Evolutionary conservation across 2,329 filamentous ascomycete genomes (phyloP).

Genomic region (Trichoderma sp.): DNA sequence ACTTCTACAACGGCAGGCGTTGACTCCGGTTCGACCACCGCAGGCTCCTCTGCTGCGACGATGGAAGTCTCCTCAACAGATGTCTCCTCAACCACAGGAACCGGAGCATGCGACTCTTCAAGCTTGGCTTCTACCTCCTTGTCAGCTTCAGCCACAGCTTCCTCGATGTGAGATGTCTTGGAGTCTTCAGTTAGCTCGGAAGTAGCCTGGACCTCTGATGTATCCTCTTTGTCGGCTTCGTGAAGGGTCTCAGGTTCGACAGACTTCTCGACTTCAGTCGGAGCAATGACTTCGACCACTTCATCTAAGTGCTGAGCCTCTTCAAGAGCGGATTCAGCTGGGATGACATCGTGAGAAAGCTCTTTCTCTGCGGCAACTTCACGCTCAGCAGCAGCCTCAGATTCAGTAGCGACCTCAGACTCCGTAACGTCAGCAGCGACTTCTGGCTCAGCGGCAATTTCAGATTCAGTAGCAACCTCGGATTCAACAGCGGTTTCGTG

Average conservation of each 20-base stretch:
- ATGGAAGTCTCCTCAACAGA: slow-evolving; percentile 23
- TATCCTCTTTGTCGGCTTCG: background rate
- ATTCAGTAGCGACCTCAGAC: background rate
- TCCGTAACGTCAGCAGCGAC: slow-evolving; percentile 1
- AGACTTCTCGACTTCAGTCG: slow-evolving; percentile 21
- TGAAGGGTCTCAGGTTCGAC: background rate
- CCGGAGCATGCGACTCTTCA: slow-evolving; percentile 1
- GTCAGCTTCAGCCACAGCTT: background rate
- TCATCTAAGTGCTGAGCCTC: slow-evolving; percentile 10
- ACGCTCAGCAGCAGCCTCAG: background rate
- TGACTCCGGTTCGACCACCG: slow-evolving; percentile 1
- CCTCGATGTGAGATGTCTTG: slow-evolving; percentile 11
- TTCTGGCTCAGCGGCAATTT: background rate
- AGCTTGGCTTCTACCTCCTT: slow-evolving; percentile 9
- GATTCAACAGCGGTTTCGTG: slow-evolving; percentile 10
- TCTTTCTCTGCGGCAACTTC: slow-evolving; percentile 6
- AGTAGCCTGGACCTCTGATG: slow-evolving; percentile 7
- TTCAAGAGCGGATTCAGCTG: slow-evolving; percentile 8
- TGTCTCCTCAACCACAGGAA: slow-evolving; percentile 9
- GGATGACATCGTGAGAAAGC: background rate
- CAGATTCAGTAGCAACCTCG: background rate
- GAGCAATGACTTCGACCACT: background rate
- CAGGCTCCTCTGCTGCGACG: background rate
- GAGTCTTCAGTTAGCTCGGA: slow-evolving; percentile 18
- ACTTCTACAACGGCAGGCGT: slow-evolving; percentile 8